Percentiles rank a stretch among this genome's conserved stretches.
These are phyloP conservation scores for Mangifera indica DNA, from an alignment of 345 rosid genomes.

Conservation along the genomic window DNA sequence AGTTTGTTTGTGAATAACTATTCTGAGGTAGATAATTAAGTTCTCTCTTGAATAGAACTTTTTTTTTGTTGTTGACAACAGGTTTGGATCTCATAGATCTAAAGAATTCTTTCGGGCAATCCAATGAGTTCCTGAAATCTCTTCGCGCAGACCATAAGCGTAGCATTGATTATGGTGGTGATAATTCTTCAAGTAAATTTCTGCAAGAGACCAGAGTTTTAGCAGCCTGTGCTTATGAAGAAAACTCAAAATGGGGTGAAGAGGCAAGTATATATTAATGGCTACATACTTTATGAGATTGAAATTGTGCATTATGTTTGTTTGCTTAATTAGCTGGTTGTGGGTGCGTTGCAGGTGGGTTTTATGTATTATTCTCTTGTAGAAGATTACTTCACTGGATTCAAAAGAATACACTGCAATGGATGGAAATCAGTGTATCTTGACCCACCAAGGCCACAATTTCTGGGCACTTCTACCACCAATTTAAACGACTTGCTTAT, in stretches of 20 bases:
- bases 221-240: conserved; percentile 37
- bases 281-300: background rate
- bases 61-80: background rate
- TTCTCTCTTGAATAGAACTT: no score
- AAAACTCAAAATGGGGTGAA: conserved; percentile 40
- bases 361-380: conserved; percentile 34
- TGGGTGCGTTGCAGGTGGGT: conserved; percentile 31
- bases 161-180: background rate
- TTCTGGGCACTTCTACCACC: conserved; percentile 31
- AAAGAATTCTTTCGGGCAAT: conserved; percentile 29
- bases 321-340: background rate
- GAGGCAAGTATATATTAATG: conserved; percentile 30
- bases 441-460: conserved; percentile 34
- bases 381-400: conserved; percentile 46
- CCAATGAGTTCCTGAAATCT: conserved; percentile 32
- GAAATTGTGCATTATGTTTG: background rate
- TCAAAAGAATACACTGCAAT: conserved; percentile 26
- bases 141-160: conserved; percentile 9
- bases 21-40: no score
- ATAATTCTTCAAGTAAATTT: conserved; percentile 13
- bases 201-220: conserved; percentile 20
- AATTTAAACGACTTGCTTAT: conserved; percentile 24
- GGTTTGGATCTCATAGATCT: conserved; percentile 20
- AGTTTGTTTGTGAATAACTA: background rate
- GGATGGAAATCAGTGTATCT: conserved; percentile 44